These are phyloP conservation scores for Daldinia concentrica DNA, from an alignment of 495 filamentous ascomycete species.

Conservation along the genomic window DNA sequence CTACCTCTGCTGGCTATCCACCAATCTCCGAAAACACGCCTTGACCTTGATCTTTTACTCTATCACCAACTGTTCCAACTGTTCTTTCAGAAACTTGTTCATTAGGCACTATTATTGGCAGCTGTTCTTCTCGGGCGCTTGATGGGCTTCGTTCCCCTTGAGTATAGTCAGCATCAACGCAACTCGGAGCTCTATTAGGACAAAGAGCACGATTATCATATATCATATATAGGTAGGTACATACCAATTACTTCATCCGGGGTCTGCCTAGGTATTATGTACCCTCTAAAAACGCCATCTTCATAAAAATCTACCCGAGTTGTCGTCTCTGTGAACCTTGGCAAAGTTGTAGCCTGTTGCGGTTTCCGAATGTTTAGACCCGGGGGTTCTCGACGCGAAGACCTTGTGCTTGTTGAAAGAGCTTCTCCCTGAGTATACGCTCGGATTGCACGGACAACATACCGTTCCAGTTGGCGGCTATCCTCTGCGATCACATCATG, in stretches of 20 bases:
- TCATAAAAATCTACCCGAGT: not conserved
- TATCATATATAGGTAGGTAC: too few species aligned
- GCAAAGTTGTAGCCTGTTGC: not conserved
- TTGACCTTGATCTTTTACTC: not conserved
- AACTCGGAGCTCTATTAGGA: not conserved
- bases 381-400: constrained; percentile 8
- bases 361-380: not conserved
- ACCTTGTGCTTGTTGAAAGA: not conserved
- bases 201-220: not conserved
- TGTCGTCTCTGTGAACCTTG: not conserved
- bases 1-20: not conserved
- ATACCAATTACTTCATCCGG: not conserved
- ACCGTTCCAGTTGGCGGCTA: constrained; percentile 26
- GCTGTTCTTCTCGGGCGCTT: not conserved
- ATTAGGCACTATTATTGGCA: not conserved
- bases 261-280: not conserved
- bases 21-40: not conserved
- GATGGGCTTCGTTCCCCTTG: not conserved
- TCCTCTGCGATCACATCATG: constrained; percentile 6
- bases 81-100: not conserved
- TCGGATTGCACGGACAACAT: constrained; percentile 14
- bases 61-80: not conserved
- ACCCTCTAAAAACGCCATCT: not conserved
- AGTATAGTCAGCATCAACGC: not conserved
- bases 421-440: constrained; percentile 7